Evolutionary conservation across 2,329 filamentous ascomycete genomes (phyloP), one percentile per base, ranked within the genome.

Genomic region (Fusarium avenaceum): DNA sequence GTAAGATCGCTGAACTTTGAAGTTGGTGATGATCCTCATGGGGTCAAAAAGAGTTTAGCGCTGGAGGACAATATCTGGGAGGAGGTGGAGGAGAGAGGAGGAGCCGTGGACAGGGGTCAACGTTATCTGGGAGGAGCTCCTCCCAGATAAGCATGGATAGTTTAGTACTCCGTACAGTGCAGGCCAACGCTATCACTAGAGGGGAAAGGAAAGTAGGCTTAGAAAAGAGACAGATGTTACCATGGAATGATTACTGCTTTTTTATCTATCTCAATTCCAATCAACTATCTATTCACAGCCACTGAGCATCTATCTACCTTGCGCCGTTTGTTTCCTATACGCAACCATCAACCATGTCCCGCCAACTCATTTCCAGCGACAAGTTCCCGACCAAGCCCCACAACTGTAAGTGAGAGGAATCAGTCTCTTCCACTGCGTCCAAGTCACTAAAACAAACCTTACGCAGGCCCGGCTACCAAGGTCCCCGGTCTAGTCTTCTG

Each of bases 381-480:
- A 82, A 83, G 67, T 83, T 83, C 66, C 81, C 81, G 44, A 71
- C 80, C 24, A 82, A 82, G 75, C 81, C 81, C 51, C 81, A 83
- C 72, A 83, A 83, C 74, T 81, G 80, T 81, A 64, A 73, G 76
- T 67, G 24, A 10, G 4, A 38, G 20, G 32, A 51, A 51, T 9
- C 24, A 24, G 24, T 24, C 24, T 7, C 24, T 7, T 39, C 35
- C 9, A 14, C 8, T 7, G 5, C 38, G 26, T 43, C 19, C 26
- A 28, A 28, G 26, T 28, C 9, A 28, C 26, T 28, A 42, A 33
- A 20, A 17, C 19, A 26, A 13, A 20, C 11, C 22, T 24, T 14
- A 7, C 7, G 45, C n/a, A 81, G 79, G 75, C 67, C 81, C 81
- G 39, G 81, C 81, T 2, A 74, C 76, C 46, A 82, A 82, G 60